A percentile compares a stretch with the other conserved stretches of the same genome.
Evolutionary conservation across 2,329 filamentous ascomycete genomes (phyloP).

Genomic region (Xylariaceae sp.): DNA sequence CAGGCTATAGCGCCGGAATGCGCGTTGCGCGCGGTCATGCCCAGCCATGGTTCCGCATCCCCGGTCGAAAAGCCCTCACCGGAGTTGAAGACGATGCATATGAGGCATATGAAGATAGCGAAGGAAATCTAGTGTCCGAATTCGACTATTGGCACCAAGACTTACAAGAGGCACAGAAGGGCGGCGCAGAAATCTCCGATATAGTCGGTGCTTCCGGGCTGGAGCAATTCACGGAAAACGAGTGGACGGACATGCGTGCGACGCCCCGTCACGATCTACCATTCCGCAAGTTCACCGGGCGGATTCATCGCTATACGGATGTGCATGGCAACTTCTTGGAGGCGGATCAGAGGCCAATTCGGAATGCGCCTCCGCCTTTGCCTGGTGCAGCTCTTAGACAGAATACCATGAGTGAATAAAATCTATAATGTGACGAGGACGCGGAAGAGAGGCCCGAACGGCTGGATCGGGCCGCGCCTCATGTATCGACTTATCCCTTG

Average conservation of each 20-base stretch:
- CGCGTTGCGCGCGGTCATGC: slow-evolving; percentile 30
- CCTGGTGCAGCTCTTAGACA: too few species aligned
- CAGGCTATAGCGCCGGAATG: slow-evolving; percentile 42
- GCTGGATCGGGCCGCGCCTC: not conserved
- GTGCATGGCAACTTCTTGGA: slow-evolving; percentile 6
- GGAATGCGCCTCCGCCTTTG: slow-evolving; percentile 4
- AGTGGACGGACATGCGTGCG: not conserved
- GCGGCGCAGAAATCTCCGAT: not conserved
- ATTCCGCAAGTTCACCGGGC: slow-evolving; percentile 10
- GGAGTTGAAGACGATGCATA: too few species aligned
- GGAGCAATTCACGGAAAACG: slow-evolving; percentile 20
- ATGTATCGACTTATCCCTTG: not conserved
- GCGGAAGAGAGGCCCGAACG: not conserved
- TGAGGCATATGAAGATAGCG: not conserved
- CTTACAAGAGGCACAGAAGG: not conserved
- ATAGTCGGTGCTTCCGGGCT: slow-evolving; percentile 26
- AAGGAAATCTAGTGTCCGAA: not conserved
- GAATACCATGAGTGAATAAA: too few species aligned
- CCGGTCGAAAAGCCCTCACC: not conserved
- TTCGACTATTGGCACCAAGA: slow-evolving; percentile 4
- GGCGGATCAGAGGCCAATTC: not conserved
- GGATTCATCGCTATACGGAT: not conserved
- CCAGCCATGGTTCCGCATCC: slow-evolving; percentile 22
- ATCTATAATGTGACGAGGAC: not conserved
- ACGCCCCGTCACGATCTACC: not conserved